Base-by-base conservation (phyloP, 2,329 filamentous ascomycete genomes). In the Teratosphaeria pseudoeucalypti region DNA sequence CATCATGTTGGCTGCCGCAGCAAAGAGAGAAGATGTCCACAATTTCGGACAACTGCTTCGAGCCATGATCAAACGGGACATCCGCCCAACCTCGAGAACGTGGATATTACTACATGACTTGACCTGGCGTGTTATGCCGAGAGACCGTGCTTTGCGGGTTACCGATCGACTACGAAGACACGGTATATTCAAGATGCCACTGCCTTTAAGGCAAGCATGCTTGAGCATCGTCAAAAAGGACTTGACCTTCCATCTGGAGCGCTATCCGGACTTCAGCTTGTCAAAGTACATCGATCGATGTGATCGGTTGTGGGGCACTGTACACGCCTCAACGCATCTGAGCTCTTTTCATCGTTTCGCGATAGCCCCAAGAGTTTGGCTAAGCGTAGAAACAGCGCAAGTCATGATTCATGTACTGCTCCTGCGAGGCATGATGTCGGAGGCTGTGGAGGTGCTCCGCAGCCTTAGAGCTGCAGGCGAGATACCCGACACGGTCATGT, bases 41-140 rank as follows among this genome's bases (percentile, higher is more conserved):
- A 69, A 67, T 52, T 72, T 70, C 56, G 60, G 63, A 19, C 66
- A 66, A 34, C 16, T 63, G 6, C 56, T 70, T 11, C 59, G 58
- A 7, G 47, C 61, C n/a, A 71, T 73, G 68, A 58, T 64, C 5
- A 57, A 61, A 5, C 60, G 63, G 2, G 43, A 56, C 6, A 12
- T 67, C 5, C 52, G 26, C 1, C 65, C 69, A 1, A 62, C 60
- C 5, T 54, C 60, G 26, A 60, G 57, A 9, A 68, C 66, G 2
- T 73, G 70, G 70, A 52, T 59, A 0, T 55, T 52, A 14, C 64
- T 71, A 19, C 62, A 69, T 37, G 52, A 62, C 2, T 60, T 71
- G 14, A 56, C 66, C 9, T 65, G 62, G 34, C 62, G 58, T 2
- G 54, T 59, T 53, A 56, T 61, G 39, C 52, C 61, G 1, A 34